Percentiles rank a stretch among this genome's conserved stretches.
These are phyloP conservation scores for Yarrowia sp. DNA, from an alignment of 805 yeast genomes.

Conservation along the genomic window DNA sequence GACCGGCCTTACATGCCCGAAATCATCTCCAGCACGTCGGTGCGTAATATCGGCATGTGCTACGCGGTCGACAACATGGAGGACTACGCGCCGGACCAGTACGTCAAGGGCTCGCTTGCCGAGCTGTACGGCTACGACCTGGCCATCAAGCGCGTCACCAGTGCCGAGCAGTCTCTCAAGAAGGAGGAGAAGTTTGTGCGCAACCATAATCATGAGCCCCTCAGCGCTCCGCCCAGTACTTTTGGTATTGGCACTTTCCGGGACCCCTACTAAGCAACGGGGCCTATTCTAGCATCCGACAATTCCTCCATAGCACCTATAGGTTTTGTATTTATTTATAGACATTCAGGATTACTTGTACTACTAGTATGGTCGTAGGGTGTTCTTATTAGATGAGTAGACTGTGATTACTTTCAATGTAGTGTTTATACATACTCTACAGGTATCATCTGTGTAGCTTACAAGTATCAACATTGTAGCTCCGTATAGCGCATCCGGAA, in stretches of 20 bases:
- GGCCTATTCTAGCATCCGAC: not conserved
- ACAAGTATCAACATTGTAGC: too few relatives aligned
- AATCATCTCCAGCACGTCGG: conserved; percentile 27
- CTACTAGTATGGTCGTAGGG: too few relatives aligned
- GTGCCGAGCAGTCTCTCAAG: conserved; percentile 1
- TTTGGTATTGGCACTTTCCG: conserved; percentile 26
- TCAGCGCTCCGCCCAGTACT: conserved; percentile 14
- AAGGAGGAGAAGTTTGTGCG: conserved; percentile 22
- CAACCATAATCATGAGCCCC: conserved; percentile 24
- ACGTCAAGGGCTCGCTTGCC: conserved; percentile 22
- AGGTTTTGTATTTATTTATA: conserved; percentile 23
- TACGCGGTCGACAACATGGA: conserved; percentile 29
- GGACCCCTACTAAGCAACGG: conserved; percentile 7
- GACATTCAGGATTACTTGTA: conserved; percentile 11
- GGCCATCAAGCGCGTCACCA: conserved; percentile 10
- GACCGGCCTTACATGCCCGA: conserved; percentile 30
- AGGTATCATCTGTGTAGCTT: too few relatives aligned
- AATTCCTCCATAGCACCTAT: not conserved
- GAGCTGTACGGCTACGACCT: conserved; percentile 20
- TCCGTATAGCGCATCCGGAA: too few relatives aligned
- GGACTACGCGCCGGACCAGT: conserved; percentile 21
- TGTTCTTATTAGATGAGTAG: not conserved
- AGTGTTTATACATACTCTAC: too few relatives aligned
- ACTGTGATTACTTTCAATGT: too few relatives aligned
- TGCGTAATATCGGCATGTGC: conserved; percentile 31